Conservation (phyloP, 345 rosid species). For the Pistacia vera region DNA sequence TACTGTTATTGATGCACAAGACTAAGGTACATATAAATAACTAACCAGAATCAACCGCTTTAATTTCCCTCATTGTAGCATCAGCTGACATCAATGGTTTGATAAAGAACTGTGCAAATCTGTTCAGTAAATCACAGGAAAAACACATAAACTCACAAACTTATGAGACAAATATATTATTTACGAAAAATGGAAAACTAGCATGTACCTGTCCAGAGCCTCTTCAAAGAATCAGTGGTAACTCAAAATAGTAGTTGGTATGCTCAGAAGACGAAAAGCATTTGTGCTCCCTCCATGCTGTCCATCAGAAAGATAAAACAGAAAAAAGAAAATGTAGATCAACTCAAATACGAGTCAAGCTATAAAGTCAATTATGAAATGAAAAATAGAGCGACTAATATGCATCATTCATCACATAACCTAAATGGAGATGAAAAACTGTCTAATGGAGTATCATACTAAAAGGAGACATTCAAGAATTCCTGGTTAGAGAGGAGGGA, state of each 20-base stretch:
- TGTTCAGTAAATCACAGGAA: conserved; percentile 33
- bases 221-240: conserved; percentile 71
- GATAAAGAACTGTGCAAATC: conserved; percentile 89
- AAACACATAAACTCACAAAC: conserved; percentile 19
- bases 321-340: neutral
- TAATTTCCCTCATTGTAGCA: conserved; percentile 89
- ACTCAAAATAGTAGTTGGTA: conserved; percentile 82
- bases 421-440: neutral
- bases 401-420: conserved; percentile 1
- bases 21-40: conserved; percentile 1
- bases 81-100: conserved; percentile 93
- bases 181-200: conserved; percentile 6
- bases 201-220: conserved; percentile 80
- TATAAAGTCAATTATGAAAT: neutral
- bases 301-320: conserved; percentile 17
- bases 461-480: neutral
- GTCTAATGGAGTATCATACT: neutral
- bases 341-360: neutral
- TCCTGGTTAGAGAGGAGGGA: neutral
- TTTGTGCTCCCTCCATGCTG: conserved; percentile 94
- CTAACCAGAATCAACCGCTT: conserved; percentile 97
- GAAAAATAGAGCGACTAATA: neutral
- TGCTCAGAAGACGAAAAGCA: conserved; percentile 75
- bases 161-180: conserved; percentile 12
- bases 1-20: neutral